Conservation (phyloP, 495 filamentous ascomycete genomes). For the Gamarada debralockiae region DNA sequence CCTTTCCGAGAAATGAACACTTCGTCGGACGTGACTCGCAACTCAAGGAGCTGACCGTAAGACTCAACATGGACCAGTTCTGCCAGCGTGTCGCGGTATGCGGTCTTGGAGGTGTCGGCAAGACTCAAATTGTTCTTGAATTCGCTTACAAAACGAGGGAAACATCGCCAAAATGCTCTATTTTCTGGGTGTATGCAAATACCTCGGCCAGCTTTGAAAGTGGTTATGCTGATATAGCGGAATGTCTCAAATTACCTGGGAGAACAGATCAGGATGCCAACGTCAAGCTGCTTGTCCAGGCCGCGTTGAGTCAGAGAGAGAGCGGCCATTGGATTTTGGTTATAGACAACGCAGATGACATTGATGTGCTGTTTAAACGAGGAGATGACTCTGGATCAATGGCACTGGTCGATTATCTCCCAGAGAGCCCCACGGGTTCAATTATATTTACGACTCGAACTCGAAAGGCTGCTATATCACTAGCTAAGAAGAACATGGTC, state of each 20-base stretch:
- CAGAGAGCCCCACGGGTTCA: neutral
- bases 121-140: neutral
- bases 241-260: neutral
- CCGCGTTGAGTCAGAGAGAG: neutral
- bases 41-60: neutral
- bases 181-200: neutral
- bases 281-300: neutral
- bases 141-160: neutral
- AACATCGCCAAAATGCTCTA: neutral
- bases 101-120: neutral
- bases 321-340: neutral
- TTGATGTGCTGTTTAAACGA: too few relatives aligned
- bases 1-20: neutral
- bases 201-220: neutral
- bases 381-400: too few relatives aligned
- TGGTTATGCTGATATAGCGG: neutral
- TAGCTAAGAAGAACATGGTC: neutral
- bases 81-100: neutral
- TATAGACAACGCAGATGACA: neutral
- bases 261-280: neutral
- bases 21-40: neutral
- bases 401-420: neutral
- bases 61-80: neutral
- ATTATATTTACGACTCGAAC: neutral
- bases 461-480: neutral